phyloP scores from a whole-genome alignment of 129 eudicot species.

The Tagetes erecta region DNA sequence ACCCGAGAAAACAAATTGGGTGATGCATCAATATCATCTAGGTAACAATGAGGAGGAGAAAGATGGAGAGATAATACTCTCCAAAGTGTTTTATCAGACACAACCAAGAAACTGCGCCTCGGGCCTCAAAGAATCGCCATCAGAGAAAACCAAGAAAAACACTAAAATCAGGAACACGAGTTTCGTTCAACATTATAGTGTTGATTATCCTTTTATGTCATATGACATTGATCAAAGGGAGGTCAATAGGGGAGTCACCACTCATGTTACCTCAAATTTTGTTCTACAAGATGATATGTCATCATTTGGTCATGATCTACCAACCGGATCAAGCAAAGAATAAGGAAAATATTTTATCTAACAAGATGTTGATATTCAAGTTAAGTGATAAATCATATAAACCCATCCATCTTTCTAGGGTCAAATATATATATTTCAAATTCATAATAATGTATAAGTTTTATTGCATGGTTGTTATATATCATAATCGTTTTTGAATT shows the following conservation, averaged over 20 bases:
- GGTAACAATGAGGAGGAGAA: conserved; percentile 83
- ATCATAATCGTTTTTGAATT: conserved; percentile 23
- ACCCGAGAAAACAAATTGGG: conserved; percentile 97
- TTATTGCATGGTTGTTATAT: not conserved
- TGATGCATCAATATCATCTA: conserved; percentile 96
- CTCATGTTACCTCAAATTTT: conserved; percentile 59
- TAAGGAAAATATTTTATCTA: conserved; percentile 17
- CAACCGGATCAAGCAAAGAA: conserved; percentile 58
- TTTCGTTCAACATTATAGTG: conserved; percentile 48
- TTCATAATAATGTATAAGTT: conserved; percentile 23
- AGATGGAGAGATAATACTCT: conserved; percentile 89
- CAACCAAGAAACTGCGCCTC: conserved; percentile 88
- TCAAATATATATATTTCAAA: not conserved
- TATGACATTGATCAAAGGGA: conserved; percentile 42
- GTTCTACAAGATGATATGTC: conserved; percentile 60
- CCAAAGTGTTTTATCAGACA: conserved; percentile 93
- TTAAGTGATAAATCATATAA: not conserved
- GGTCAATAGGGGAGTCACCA: conserved; percentile 43
- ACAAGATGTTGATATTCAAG: conserved; percentile 20
- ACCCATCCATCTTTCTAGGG: not conserved
- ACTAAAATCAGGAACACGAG: conserved; percentile 29
- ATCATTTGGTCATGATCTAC: conserved; percentile 50
- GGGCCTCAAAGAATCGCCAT: conserved; percentile 26
- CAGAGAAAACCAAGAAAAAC: conserved; percentile 28
- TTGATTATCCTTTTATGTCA: conserved; percentile 40